Evolutionary conservation across 768 basidiomycete species (phyloP), one percentile per base, ranked within the genome.

Genomic region (Leccinum broughii): DNA sequence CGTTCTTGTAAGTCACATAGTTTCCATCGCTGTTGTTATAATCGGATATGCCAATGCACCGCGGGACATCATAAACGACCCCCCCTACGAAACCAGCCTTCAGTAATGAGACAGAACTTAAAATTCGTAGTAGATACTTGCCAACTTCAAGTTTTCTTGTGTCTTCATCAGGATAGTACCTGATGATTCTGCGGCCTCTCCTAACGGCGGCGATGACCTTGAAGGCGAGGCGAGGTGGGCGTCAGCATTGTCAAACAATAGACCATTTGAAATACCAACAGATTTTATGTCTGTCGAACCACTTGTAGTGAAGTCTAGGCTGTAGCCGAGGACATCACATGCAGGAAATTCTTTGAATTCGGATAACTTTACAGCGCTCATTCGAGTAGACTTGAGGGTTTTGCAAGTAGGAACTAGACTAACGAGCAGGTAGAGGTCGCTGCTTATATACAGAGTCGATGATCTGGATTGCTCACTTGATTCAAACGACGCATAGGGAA

Each of bases 281-380:
- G 58, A 54, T 59, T 59, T 54, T 15, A 59, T 48, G 32, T 59
- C 58, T 28, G 22, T 28, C 10, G 58, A 41, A 28, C 58, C 54
- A 6, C 44, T 44, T 5, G 58, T 49, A 37, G 58, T 59, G 14
- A 59, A 59, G 52, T 59, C 58, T 39, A 59, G 32, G 58, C 52
- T 37, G 24, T 54, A 59, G 30, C 58, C 58, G 32, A 59, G 51
- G 17, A 59, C 44, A 48, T 59, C 46, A 28, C 22, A n/a, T 7
- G 58, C 30, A 28, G 58, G 58, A 30, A 59, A 59, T 20, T 59
- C 58, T 14, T 15, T 54, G 53, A 59, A 59, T 3, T 54, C 58
- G 3, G 41, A 4, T 20, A 55, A 3, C 4, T 20, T 59, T 5
- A 22, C 17, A n/a, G 41, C 28, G 28, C 15, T 8, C 57, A 57